Evolutionary conservation across 169 alveolate species (phyloP).

Genomic region (Sarcocystis neurona): DNA sequence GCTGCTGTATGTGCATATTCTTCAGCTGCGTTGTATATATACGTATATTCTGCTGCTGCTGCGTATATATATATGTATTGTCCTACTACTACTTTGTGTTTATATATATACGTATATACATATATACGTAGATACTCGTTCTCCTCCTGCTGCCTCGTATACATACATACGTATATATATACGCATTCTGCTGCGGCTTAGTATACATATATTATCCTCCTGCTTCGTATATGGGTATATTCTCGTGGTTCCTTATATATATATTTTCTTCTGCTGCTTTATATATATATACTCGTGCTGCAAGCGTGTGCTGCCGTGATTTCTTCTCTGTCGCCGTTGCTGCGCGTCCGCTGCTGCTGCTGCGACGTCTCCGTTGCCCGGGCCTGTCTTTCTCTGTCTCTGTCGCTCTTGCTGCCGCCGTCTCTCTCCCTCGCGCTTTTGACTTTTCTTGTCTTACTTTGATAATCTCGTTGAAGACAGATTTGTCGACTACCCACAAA

Average conservation of each 20-base stretch:
- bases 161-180: neutral
- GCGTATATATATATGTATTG: neutral
- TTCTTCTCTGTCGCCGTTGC: too few species aligned
- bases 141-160: neutral
- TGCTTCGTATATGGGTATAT: neutral
- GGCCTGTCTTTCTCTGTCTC: too few species aligned
- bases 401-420: too few species aligned
- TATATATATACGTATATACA: neutral
- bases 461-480: slow-evolving; percentile 78
- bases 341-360: too few species aligned
- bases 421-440: too few species aligned
- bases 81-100: neutral
- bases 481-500: slow-evolving; percentile 87
- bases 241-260: neutral
- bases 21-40: too few species aligned
- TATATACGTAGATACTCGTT: neutral
- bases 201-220: neutral
- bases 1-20: too few species aligned
- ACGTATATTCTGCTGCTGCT: neutral
- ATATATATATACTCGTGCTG: too few species aligned
- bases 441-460: neutral
- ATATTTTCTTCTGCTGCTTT: neutral
- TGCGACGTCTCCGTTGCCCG: too few species aligned
- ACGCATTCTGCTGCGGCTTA: neutral
- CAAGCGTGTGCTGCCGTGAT: too few species aligned